Conservation (phyloP, 805 yeast species). For the Myxozyma kluyveri region DNA sequence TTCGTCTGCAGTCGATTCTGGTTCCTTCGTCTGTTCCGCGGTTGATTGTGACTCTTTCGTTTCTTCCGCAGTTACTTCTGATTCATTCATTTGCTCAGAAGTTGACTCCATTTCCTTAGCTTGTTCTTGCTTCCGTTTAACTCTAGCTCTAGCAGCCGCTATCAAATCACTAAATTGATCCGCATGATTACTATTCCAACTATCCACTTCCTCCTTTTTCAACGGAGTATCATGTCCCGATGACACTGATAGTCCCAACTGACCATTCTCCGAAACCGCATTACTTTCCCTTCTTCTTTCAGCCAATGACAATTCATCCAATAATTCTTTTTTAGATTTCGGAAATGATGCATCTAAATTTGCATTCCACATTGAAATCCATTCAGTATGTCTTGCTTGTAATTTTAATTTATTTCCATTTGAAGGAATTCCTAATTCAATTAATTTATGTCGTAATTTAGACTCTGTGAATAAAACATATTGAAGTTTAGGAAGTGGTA, state of each 20-base stretch:
- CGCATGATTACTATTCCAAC: conserved; percentile 31
- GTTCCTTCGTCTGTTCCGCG: background rate
- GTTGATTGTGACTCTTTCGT: background rate
- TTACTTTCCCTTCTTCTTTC: conserved; percentile 34
- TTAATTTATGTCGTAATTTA: conserved; percentile 60
- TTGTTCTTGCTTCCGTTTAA: conserved; percentile 1
- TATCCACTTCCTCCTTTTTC: conserved; percentile 29
- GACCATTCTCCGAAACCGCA: too few relatives aligned
- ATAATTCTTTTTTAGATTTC: conserved; percentile 52
- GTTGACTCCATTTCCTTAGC: background rate
- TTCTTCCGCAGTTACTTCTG: background rate
- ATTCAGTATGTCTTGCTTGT: conserved; percentile 73
- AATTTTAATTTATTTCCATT: conserved; percentile 62
- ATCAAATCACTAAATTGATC: conserved; percentile 32
- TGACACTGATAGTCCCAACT: too few relatives aligned
- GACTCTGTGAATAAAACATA: conserved; percentile 56
- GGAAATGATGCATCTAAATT: conserved; percentile 74
- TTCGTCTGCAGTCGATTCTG: background rate
- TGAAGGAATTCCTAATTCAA: conserved; percentile 54
- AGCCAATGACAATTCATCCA: conserved; percentile 68
- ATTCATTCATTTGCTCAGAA: background rate
- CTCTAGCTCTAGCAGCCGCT: conserved; percentile 27
- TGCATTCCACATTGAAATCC: conserved; percentile 73
- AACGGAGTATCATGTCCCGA: conserved; percentile 18
- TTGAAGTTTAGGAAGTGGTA: conserved; percentile 58